Conservation (phyloP, 495 filamentous ascomycete genomes). For the Penicillium atrosanguineum region DNA sequence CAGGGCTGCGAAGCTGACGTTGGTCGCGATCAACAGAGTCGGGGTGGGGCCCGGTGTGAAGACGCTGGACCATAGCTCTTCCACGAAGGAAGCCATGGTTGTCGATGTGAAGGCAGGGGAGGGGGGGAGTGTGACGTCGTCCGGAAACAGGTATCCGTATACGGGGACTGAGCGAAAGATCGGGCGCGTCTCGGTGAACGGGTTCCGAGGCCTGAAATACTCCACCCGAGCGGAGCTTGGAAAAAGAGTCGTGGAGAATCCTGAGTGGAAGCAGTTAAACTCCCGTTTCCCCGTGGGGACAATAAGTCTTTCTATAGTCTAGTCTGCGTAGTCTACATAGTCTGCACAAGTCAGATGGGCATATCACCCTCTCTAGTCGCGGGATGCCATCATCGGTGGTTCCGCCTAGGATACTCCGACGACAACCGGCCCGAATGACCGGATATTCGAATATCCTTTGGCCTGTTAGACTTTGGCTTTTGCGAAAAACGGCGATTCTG, state of each 20-base stretch:
- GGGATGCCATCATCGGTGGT: constrained; percentile 5
- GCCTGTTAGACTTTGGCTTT: not conserved
- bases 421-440: constrained; percentile 7
- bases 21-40: constrained; percentile 85
- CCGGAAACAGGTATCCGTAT: constrained; percentile 26
- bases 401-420: not conserved
- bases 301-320: not conserved
- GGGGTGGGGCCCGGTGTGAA: constrained; percentile 88
- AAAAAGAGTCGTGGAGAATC: constrained; percentile 1
- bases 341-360: not conserved
- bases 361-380: constrained; percentile 6
- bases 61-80: constrained; percentile 84
- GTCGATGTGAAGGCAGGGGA: not conserved
- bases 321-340: not conserved
- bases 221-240: not conserved
- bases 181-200: not conserved
- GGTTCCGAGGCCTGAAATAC: constrained; percentile 2
- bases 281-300: constrained; percentile 4
- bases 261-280: not conserved
- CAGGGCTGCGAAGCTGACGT: constrained; percentile 80
- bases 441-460: constrained; percentile 3
- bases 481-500: not conserved
- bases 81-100: constrained; percentile 76
- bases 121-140: constrained; percentile 15
- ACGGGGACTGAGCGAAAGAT: not conserved